Base-by-base conservation (phyloP, 2,329 filamentous ascomycete genomes). In the Mycosphaerella arachidis region DNA sequence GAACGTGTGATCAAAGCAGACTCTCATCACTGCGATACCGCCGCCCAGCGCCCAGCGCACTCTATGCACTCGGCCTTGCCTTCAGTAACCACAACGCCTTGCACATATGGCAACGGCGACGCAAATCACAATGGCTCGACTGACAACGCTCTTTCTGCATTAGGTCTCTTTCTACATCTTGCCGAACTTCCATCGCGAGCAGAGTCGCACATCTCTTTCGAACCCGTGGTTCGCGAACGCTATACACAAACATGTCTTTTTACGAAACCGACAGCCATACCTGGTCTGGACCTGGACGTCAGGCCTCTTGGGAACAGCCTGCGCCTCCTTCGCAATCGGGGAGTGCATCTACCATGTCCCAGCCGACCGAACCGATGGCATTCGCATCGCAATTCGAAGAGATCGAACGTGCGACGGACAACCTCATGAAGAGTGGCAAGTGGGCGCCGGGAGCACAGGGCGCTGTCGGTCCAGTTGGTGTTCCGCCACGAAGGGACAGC, bases 381-480 rank as follows among this genome's bases (percentile, higher is more conserved):
- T 96, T 96, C 75, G 86, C 86, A 67, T 88, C 89, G 74, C 92
- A 96, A 78, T 88, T 96, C 76, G 92, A 96, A 80, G 94, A 99
- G 85, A 92, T 99, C 70, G 94, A 97, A 67, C 89, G 93, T 74
- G 93, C 93, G 68, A 87, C 93, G 72, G 94, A 97, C 73, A 97
- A 97, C 76, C 84, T 99, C 62, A 84, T 93, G 72, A 97, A 97
- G 84, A 96, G 92, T 75, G 92, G 92, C 72, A 97, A 97, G 82
- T 87, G 92, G 79, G 94, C 93, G 77, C 72, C 72, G 24, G 69
- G 69, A 16, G 64, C 66, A 56, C 60, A 63, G 43, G 86, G 72
- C 18, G 68, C 70, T 46, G 65, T 70, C 60, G 66, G 53, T 31
- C 48, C 57, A n/a, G 55, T 45, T 27, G 61, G 60, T 40, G 58